Conservation (phyloP, 495 filamentous ascomycete genomes). For the Penicillium turbatum region DNA sequence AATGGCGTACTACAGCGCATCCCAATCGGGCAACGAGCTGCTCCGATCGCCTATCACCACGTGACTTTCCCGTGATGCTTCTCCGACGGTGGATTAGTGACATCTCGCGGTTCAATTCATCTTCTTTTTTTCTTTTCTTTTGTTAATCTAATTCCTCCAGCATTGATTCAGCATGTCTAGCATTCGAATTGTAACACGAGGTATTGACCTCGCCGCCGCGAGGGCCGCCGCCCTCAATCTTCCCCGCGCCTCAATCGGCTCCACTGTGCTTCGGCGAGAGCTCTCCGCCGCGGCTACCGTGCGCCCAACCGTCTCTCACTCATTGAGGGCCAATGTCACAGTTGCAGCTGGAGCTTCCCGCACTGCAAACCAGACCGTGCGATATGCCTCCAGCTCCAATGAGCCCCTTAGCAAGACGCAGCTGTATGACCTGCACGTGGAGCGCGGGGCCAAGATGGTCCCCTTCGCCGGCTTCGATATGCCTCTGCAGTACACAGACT, state of each 20-base stretch:
- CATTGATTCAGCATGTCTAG: slow-evolving; percentile 33
- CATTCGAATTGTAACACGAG: slow-evolving; percentile 31
- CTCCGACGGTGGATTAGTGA: slow-evolving; percentile 25
- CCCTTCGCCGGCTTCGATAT: slow-evolving; percentile 92
- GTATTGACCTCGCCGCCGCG: slow-evolving; percentile 31
- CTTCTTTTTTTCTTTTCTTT: slow-evolving; percentile 16
- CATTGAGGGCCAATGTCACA: slow-evolving; percentile 16
- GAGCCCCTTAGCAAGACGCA: slow-evolving; percentile 62
- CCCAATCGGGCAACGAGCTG: slow-evolving; percentile 18
- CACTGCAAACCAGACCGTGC: slow-evolving; percentile 28
- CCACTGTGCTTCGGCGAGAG: slow-evolving; percentile 32
- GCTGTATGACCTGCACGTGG: slow-evolving; percentile 77
- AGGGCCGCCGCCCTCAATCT: slow-evolving; percentile 25
- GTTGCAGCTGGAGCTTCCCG: slow-evolving; percentile 15
- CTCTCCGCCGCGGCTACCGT: slow-evolving; percentile 32
- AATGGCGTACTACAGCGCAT: background rate
- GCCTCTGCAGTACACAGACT: slow-evolving; percentile 81
- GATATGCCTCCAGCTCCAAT: slow-evolving; percentile 58
- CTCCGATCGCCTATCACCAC: slow-evolving; percentile 35
- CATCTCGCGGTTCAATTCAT: slow-evolving; percentile 12
- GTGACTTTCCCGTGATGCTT: slow-evolving; percentile 41
- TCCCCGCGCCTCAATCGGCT: slow-evolving; percentile 39
- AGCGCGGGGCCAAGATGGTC: slow-evolving; percentile 86
- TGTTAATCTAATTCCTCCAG: slow-evolving; percentile 20
- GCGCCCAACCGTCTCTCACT: slow-evolving; percentile 20